Evolutionary conservation across 2,329 filamentous ascomycete genomes (phyloP), one percentile per base, ranked within the genome.

Genomic region (Didymella glomerata): DNA sequence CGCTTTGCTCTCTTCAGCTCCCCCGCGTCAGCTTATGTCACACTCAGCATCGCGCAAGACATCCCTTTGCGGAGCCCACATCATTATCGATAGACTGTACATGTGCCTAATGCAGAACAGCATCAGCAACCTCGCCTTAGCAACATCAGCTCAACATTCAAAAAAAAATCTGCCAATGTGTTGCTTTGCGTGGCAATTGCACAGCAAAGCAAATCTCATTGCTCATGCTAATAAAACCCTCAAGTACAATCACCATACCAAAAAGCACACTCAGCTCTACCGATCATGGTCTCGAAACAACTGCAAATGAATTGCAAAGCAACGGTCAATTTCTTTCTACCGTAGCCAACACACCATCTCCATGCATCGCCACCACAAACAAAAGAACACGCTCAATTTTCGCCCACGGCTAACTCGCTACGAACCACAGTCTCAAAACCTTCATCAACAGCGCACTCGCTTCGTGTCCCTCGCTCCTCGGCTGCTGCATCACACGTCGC

Each of bases 31-130:
- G 56, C 56, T 54, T 27, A 45, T 22, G 28, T 47, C 40, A 47
- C 41, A 41, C 40, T 44, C 4, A 20, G 40, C 27, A 24, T 47
- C n/a, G 34, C 42, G 20, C 41, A 40, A 46, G 36, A 8, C 9
- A 25, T 54, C 50, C 34, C 41, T 47, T 47, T 47, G 18, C 32
- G 18, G 56, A 46, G 45, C 24, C 30, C 24, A 42, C 25, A 40
- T 46, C 40, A 46, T 50, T 50, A 47, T 59, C 56, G 56, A 59
- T 59, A 59, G 41, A 59, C 38, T 46, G 56, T 54, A 59, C 46
- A 59, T 59, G 36, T 4, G 20, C 25, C 40, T 56, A 45, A 41
- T 55, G 40, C 48, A 57, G 28, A 34, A n/a, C 27, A 28, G 18
- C 38, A 40, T 50, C 46, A 46, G 46, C 54, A 38, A 49, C n/a